Conservation (phyloP, 176 grass and related monocot species). For the Cenchrus purpureus region DNA sequence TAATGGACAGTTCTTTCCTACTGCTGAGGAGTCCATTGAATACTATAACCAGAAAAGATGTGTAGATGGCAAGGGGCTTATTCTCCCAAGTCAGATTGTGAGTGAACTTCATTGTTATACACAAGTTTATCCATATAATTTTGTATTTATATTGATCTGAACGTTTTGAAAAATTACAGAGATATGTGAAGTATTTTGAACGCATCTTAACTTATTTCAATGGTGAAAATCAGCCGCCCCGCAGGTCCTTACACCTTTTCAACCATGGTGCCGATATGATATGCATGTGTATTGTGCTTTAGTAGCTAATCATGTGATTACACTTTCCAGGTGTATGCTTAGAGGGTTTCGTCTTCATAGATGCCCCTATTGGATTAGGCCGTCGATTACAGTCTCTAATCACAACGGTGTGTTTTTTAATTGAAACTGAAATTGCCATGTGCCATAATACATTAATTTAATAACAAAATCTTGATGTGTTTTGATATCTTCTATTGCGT, state of each 20-base stretch:
- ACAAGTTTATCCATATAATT: constrained; percentile 11
- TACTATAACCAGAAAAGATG: constrained; percentile 99
- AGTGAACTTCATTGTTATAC: constrained; percentile 52
- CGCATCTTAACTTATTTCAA: constrained; percentile 86
- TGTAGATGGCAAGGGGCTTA: constrained; percentile 94
- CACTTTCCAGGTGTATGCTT: constrained; percentile 89
- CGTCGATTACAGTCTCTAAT: constrained; percentile 90
- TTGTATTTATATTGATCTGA: constrained; percentile 38
- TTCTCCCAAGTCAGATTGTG: constrained; percentile 99
- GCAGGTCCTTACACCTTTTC: constrained; percentile 58
- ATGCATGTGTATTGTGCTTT: constrained; percentile 24
- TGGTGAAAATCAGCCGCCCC: constrained; percentile 90
- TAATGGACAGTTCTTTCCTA: constrained; percentile 89
- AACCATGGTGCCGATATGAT: constrained; percentile 28
- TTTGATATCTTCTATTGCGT: constrained; percentile 33
- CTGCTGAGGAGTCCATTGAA: constrained; percentile 94
- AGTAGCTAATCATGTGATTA: constrained; percentile 39
- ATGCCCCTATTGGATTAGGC: constrained; percentile 97
- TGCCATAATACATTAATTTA: constrained; percentile 9
- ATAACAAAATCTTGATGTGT: not conserved
- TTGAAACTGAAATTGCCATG: constrained; percentile 29
- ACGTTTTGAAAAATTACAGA: constrained; percentile 60
- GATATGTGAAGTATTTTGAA: constrained; percentile 99
- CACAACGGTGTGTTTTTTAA: constrained; percentile 70
- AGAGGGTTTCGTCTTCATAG: constrained; percentile 98